phyloP scores from a whole-genome alignment of 2,329 filamentous ascomycete genomes.

The Tolypocladium paradoxum region DNA sequence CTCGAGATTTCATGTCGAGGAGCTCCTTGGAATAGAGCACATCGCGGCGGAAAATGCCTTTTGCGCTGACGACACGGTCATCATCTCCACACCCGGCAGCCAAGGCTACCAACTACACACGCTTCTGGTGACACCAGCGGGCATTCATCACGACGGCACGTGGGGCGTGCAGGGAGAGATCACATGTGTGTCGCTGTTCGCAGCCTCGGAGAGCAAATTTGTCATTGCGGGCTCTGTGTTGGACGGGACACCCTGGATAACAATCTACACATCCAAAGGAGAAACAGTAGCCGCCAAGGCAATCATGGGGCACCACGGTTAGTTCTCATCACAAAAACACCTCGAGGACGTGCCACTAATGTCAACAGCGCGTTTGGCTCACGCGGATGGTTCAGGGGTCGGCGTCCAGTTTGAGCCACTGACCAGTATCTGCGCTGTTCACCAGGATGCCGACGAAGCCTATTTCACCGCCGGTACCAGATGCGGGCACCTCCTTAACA shows the following conservation, averaged over 20 bases:
- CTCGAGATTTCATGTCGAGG: conserved; percentile 18
- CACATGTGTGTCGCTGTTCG: conserved; percentile 33
- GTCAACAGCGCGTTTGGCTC: not conserved
- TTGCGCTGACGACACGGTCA: conserved; percentile 25
- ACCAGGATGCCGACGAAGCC: conserved; percentile 13
- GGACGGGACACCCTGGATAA: conserved; percentile 21
- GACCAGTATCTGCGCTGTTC: conserved; percentile 31
- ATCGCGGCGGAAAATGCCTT: conserved; percentile 31
- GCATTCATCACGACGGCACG: conserved; percentile 15
- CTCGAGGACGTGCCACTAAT: conserved; percentile 2
- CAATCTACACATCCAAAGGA: conserved; percentile 17
- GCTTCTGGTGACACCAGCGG: conserved; percentile 23
- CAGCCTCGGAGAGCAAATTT: conserved; percentile 12
- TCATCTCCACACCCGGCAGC: conserved; percentile 29
- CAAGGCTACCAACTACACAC: conserved; percentile 27
- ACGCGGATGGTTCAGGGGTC: not conserved
- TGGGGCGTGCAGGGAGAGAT: conserved; percentile 34
- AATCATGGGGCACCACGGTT: conserved; percentile 6
- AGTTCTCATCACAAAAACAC: too few species aligned
- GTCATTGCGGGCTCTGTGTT: conserved; percentile 24
- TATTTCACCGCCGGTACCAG: conserved; percentile 37
- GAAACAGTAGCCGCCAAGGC: conserved; percentile 7
- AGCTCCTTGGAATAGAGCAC: conserved; percentile 17
- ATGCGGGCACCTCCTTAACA: conserved; percentile 37
- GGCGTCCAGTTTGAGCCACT: conserved; percentile 24